These are phyloP conservation scores for Alliaria petiolata DNA, from an alignment of 345 rosid species.

Conservation along the genomic window DNA sequence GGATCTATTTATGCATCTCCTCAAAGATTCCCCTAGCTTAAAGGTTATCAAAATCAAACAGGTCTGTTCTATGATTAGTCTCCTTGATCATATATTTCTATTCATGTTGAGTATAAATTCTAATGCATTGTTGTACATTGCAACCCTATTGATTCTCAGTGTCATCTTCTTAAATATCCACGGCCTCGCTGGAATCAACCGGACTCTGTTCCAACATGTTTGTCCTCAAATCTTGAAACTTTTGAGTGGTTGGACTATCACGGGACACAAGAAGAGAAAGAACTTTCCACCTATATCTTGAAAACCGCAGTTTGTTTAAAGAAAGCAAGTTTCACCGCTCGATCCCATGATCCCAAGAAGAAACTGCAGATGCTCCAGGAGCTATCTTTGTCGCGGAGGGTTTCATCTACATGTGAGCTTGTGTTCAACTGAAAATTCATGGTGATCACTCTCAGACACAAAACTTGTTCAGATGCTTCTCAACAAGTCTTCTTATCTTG, in stretches of 20 bases:
- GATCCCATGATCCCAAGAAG: neutral
- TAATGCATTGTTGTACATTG: neutral
- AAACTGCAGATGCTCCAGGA: slow-evolving; percentile 13
- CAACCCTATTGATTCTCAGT: neutral
- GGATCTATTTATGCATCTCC: slow-evolving; percentile 1
- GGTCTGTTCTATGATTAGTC: neutral
- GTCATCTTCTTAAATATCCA: neutral
- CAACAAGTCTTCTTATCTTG: neutral
- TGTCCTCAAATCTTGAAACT: slow-evolving; percentile 10
- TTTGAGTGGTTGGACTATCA: neutral
- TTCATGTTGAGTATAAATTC: no score
- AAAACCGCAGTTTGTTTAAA: slow-evolving; percentile 3
- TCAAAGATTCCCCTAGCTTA: slow-evolving; percentile 14
- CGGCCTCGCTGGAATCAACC: slow-evolving; percentile 4
- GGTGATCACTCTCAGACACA: neutral
- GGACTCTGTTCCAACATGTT: slow-evolving; percentile 5
- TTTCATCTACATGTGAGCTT: slow-evolving; percentile 12
- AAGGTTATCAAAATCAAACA: slow-evolving; percentile 12
- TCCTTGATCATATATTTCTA: neutral
- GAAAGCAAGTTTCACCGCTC: neutral
- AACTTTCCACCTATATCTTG: slow-evolving; percentile 13
- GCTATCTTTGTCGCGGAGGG: slow-evolving; percentile 8
- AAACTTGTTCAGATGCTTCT: neutral
- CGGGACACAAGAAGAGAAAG: slow-evolving; percentile 16
- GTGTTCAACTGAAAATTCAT: slow-evolving; percentile 1